Base-by-base conservation (phyloP, 495 filamentous ascomycete genomes). In the Penicillium pancosmium region DNA sequence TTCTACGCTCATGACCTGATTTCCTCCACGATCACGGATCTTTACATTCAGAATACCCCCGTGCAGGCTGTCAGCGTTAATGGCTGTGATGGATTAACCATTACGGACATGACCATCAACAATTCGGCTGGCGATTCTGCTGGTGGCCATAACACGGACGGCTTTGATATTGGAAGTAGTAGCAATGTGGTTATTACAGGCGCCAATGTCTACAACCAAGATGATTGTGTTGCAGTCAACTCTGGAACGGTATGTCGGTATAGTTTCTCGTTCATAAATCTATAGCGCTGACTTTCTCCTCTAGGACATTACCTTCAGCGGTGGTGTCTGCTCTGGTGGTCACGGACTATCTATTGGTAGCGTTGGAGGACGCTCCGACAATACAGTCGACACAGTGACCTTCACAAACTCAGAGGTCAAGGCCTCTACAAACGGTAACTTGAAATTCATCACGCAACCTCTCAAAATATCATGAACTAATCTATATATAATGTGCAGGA, bases 201-300 rank as follows among this genome's bases (percentile, higher is more conserved):
- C 16, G 80, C 82, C 12, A 82, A 67, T 31, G 78, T 88, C 4
- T 76, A 83, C 54, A 88, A 84, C 63, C 86, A 89, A 66, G 86
- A 88, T 59, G 86, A 89, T 63, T 89, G 86, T 62, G 68, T 88
- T 13, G 86, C 86, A 8, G 64, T 89, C 56, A 89, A 87, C 68
- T 82, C 65, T 40, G 65, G 65, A 43, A 63, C 65, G 23, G 65
- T 68, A 60, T 19, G 48, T 18, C 15, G 40, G 33, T n/a, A 13
- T 3, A 21, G 35, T 18, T 15, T 27, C 1, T 31, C 27, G 27
- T 9, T 0, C 8, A 31, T 31, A 8, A 6, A 31, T 40, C 3
- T 19, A 34, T 13, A 15, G 13, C 48, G 23, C 58, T 61, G 40
- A 64, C 18, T 25, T 11, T 31, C 19, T 11, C 16, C 9, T 15